A percentile compares a stretch with the other conserved stretches of the same genome.
Evolutionary conservation across 2,329 filamentous ascomycete genomes (phyloP).

Genomic region (Claviceps cyperi): DNA sequence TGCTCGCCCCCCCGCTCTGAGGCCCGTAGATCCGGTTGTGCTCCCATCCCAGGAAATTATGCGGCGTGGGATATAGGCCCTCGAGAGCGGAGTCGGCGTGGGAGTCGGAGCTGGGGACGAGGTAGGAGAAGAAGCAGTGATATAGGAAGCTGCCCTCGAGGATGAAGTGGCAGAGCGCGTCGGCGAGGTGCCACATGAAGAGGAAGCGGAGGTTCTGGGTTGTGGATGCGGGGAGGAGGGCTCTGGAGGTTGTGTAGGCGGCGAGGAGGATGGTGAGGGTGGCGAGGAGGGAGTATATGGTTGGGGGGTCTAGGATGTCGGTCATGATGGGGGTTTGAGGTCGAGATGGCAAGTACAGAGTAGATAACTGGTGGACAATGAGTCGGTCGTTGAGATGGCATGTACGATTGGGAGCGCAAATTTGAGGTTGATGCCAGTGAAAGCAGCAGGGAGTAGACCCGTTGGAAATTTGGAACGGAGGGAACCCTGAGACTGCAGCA

Average conservation of each 20-base stretch:
- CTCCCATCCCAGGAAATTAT: slow-evolving; percentile 34
- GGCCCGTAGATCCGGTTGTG: slow-evolving; percentile 38
- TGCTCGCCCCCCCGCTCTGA: slow-evolving; percentile 29
- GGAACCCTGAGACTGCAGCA: too few species aligned
- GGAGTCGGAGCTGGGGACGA: slow-evolving; percentile 27
- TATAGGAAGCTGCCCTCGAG: slow-evolving; percentile 87
- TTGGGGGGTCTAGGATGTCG: slow-evolving; percentile 45
- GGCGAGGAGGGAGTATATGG: slow-evolving; percentile 41
- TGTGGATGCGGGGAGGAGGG: slow-evolving; percentile 32
- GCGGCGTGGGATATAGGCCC: too few species aligned
- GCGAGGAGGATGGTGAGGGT: slow-evolving; percentile 36
- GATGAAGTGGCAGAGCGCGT: slow-evolving; percentile 79
- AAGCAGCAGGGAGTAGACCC: too few species aligned
- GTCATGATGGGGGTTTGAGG: slow-evolving; percentile 7
- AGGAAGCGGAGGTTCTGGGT: slow-evolving; percentile 52
- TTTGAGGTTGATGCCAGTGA: too few species aligned
- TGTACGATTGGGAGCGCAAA: too few species aligned
- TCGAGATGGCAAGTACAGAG: too few species aligned
- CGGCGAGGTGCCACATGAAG: slow-evolving; percentile 91
- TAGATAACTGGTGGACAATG: too few species aligned
- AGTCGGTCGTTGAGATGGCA: too few species aligned
- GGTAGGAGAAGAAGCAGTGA: slow-evolving; percentile 67
- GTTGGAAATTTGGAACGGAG: too few species aligned
- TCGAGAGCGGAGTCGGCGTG: too few species aligned
- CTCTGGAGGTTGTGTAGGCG: slow-evolving; percentile 35